Conservation (phyloP, 495 filamentous ascomycete genomes). For the Trichoderma reesei region DNA sequence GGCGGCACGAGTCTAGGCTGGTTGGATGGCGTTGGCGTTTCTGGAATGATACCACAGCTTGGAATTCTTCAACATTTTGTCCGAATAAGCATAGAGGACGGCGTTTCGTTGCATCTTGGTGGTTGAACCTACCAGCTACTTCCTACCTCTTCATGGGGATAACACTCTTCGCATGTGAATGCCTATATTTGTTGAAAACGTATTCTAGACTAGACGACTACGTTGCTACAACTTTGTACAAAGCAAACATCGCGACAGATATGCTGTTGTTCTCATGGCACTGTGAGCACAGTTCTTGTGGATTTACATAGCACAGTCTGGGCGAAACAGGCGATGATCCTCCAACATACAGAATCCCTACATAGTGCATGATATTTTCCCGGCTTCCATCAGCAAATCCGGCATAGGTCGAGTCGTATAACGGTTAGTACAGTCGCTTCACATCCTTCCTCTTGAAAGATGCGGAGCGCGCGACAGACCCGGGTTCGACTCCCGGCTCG, state of each 20-base stretch:
- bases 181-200: no score
- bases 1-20: conserved; percentile 34
- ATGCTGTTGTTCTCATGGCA: no score
- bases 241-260: no score
- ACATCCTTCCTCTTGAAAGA: not conserved
- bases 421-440: conserved; percentile 5
- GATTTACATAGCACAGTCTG: not conserved
- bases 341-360: not conserved
- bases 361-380: not conserved
- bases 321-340: not conserved
- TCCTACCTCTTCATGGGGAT: no score
- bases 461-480: not conserved
- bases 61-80: not conserved
- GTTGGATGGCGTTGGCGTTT: conserved; percentile 1
- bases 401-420: not conserved
- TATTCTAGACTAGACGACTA: no score
- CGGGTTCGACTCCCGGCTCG: conserved; percentile 6
- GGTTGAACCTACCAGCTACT: no score
- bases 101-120: not conserved
- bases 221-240: no score
- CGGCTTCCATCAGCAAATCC: not conserved
- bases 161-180: no score
- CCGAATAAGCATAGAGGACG: no score
- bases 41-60: not conserved
- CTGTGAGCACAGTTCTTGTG: no score